Conservation (phyloP, 352 stramenopile species). For the Phytophthora tentaculata region DNA sequence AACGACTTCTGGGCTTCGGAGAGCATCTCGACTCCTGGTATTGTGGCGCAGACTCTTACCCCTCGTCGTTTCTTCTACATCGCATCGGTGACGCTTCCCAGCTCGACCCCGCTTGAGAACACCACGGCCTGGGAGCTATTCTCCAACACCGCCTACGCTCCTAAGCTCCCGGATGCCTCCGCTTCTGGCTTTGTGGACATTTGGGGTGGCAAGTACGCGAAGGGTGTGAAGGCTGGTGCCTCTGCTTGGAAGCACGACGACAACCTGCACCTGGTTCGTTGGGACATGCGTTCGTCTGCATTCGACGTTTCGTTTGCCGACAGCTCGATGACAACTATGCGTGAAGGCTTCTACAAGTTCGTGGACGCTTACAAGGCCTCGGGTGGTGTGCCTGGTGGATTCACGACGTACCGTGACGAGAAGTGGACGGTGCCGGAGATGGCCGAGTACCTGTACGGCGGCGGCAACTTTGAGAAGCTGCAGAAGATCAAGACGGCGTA, state of each 20-base stretch:
- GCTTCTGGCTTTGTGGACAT: slow-evolving; percentile 31
- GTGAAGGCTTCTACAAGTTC: slow-evolving; percentile 23
- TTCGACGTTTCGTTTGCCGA: slow-evolving; percentile 31
- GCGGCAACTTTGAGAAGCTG: slow-evolving; percentile 17
- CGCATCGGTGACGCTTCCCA: slow-evolving; percentile 32
- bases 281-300: slow-evolving; percentile 29
- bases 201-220: slow-evolving; percentile 27
- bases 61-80: slow-evolving; percentile 41
- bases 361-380: neutral
- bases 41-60: slow-evolving; percentile 18
- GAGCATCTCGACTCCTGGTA: slow-evolving; percentile 19
- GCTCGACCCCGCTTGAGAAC: slow-evolving; percentile 21
- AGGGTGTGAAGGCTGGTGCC: slow-evolving; percentile 16
- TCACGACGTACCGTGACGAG: neutral
- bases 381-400: neutral
- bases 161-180: slow-evolving; percentile 26
- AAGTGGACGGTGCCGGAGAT: neutral
- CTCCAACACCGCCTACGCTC: slow-evolving; percentile 18
- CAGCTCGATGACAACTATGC: slow-evolving; percentile 26
- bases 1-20: slow-evolving; percentile 33
- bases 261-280: slow-evolving; percentile 12
- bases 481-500: slow-evolving; percentile 39
- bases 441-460: neutral
- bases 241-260: slow-evolving; percentile 8
- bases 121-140: slow-evolving; percentile 25